phyloP scores from a whole-genome alignment of 129 eudicot genomes.

The Helianthus tuberosus region DNA sequence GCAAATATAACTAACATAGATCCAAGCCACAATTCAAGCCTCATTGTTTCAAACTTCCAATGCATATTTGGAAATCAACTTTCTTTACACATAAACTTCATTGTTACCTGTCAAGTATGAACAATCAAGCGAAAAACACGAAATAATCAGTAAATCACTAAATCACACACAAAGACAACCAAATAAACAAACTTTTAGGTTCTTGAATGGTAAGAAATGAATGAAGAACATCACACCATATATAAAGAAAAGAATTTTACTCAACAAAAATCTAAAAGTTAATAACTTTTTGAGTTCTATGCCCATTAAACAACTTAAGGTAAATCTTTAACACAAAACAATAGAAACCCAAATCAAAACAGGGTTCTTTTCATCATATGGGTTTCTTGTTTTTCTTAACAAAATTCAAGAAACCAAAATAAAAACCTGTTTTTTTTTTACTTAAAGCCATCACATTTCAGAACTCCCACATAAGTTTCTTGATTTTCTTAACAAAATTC shows the following conservation, averaged over 20 bases:
- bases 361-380: not conserved
- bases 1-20: slow-evolving; percentile 42
- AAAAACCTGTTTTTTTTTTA: too few relatives aligned
- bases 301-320: slow-evolving; percentile 17
- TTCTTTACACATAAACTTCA: slow-evolving; percentile 29
- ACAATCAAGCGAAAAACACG: slow-evolving; percentile 10
- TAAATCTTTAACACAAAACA: slow-evolving; percentile 22
- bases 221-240: slow-evolving; percentile 5
- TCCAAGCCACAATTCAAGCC: slow-evolving; percentile 51
- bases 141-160: not conserved
- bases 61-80: slow-evolving; percentile 12
- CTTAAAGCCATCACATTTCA: too few relatives aligned
- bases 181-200: slow-evolving; percentile 11
- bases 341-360: slow-evolving; percentile 11
- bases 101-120: slow-evolving; percentile 20
- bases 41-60: slow-evolving; percentile 42
- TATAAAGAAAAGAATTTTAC: not conserved
- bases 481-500: not conserved
- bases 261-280: slow-evolving; percentile 3
- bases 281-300: slow-evolving; percentile 14
- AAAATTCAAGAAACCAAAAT: too few relatives aligned
- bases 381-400: too few relatives aligned
- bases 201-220: slow-evolving; percentile 15
- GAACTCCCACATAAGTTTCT: too few relatives aligned
- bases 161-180: not conserved